Evolutionary conservation across 352 stramenopile genomes (phyloP), one percentile per base, ranked within the genome.

Genomic region (Phytophthora syringae): DNA sequence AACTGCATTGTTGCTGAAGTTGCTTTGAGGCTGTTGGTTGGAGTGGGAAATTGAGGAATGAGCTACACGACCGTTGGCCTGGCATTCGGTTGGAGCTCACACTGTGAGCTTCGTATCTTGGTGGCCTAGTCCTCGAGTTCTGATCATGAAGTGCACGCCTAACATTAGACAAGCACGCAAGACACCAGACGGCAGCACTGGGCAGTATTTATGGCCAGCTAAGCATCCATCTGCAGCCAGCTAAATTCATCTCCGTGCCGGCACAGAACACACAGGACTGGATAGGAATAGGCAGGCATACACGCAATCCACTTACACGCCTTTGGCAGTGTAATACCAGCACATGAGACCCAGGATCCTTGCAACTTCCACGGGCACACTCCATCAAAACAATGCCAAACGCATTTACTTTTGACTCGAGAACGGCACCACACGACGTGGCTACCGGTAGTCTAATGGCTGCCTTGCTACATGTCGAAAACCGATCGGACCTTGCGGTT

Each of bases 1-100:
- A 80, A 88, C 60, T 86, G 68, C 82, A 90, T 90, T 13, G 15
- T 60, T 39, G 37, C 40, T 75, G 40, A 39, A 44, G 22, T n/a
- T 49, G 50, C 22, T 52, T 54, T 52, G 40, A 58, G 32, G 55
- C 15, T 70, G 55, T 21, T 64, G 25, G 36, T 39, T 67, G 55
- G 59, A 50, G 36, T n/a, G 51, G 59, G 22, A 64, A 73, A 51
- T 82, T 44, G 43, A 51, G 51, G 64, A 80, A 69, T 82, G 76
- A 79, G 20, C 2, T 57, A 16, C 2, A 1, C 1, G 12, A 15
- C 0, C 4, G 6, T 13, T 15, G 44, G 52, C 50, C 37, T 50
- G 2, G 28, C 2, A 20, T 34, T 66, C 16, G 21, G n/a, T 25
- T 55, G 13, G 16, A 25, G 52, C n/a, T 32, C 40, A 24, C 39